Conservation (phyloP, 208 protist genomes). For the Leishmania guyanensis region DNA sequence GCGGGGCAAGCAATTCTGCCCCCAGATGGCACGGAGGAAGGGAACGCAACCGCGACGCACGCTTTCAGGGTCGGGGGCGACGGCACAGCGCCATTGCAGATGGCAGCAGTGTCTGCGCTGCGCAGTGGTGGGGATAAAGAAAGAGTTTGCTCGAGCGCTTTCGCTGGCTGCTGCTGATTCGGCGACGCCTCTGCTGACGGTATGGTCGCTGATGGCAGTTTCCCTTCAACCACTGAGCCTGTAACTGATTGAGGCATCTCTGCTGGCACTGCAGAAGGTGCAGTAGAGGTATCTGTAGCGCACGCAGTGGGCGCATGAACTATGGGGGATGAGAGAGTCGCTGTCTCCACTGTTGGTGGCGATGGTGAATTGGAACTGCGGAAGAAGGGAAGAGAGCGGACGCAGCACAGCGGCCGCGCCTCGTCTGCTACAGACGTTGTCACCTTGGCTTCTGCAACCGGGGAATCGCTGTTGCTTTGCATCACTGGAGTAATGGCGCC, state of each 20-base stretch:
- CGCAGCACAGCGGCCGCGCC: not conserved
- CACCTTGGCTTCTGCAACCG: not conserved
- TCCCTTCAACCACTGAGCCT: too few relatives aligned
- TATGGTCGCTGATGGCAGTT: too few relatives aligned
- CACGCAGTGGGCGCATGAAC: not conserved
- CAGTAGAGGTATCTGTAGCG: too few relatives aligned
- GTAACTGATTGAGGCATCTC: too few relatives aligned
- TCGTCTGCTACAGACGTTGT: not conserved
- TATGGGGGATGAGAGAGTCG: not conserved
- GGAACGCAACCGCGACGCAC: not conserved
- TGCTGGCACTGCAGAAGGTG: too few relatives aligned
- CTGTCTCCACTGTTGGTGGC: not conserved
- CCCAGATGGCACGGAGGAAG: not conserved
- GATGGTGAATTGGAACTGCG: too few relatives aligned
- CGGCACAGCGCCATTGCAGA: not conserved
- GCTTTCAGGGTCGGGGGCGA: not conserved
- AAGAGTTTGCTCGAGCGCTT: too few relatives aligned
- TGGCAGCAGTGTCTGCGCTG: too few relatives aligned
- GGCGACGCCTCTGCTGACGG: too few relatives aligned
- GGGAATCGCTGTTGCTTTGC: not conserved
- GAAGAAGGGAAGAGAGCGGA: not conserved
- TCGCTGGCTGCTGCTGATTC: too few relatives aligned
- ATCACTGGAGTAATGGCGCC: not conserved
- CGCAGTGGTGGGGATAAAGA: too few relatives aligned
- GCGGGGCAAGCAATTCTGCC: not conserved